Evolutionary conservation across 78 protist genomes (phyloP).

Genomic region (Diacronema lutheri): DNA sequence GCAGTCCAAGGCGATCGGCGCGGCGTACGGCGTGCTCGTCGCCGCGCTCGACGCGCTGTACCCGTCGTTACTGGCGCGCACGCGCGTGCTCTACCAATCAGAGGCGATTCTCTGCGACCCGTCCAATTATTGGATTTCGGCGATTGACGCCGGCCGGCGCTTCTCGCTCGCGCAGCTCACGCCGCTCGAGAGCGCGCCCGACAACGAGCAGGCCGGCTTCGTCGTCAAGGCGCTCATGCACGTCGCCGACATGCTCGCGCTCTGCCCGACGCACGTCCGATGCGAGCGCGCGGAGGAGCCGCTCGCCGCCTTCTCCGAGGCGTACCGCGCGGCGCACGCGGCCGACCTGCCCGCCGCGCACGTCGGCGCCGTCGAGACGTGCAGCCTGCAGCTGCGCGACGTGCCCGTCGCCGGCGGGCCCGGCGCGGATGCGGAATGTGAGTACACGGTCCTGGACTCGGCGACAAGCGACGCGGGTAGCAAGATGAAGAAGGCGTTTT

Average conservation of each 20-base stretch:
- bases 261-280: background rate
- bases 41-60: background rate
- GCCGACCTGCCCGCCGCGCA: background rate
- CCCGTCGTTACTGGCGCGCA: background rate
- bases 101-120: conserved; percentile 1
- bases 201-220: background rate
- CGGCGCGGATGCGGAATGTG: background rate
- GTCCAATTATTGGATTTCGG: conserved; percentile 27
- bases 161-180: background rate
- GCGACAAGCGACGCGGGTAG: conserved; percentile 20
- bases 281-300: background rate
- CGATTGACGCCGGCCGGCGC: conserved; percentile 24
- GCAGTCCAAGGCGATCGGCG: background rate
- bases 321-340: background rate
- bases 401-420: background rate
- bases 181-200: background rate
- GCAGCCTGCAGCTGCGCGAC: no score
- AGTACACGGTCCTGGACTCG: background rate
- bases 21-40: background rate
- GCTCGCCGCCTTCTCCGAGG: background rate
- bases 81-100: background rate
- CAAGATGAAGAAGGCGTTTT: conserved; percentile 75
- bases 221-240: background rate
- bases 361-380: background rate
- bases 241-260: background rate